phyloP scores from a whole-genome alignment of 192 early-diverging fungal species.

The Dispira simplex region DNA sequence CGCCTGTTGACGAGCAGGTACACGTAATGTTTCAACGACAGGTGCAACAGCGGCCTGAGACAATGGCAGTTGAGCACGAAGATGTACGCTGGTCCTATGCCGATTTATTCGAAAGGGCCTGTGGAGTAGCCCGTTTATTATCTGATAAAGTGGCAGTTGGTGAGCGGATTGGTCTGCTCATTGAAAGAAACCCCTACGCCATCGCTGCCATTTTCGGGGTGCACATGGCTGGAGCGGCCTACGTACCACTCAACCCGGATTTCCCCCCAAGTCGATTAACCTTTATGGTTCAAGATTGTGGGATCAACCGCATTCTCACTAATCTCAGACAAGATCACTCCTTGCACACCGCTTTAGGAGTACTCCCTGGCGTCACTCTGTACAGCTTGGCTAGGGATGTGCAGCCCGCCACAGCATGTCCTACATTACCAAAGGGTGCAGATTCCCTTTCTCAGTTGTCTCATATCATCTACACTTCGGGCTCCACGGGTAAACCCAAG shows the following conservation, averaged over 20 bases:
- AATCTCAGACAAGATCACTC: not conserved
- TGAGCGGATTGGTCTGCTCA: no score
- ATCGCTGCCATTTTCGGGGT: not conserved
- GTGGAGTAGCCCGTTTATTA: not conserved
- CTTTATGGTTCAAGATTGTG: not conserved
- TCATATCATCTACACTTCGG: slow-evolving; percentile 13
- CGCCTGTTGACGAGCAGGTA: not conserved
- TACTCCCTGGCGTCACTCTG: not conserved
- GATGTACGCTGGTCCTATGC: not conserved
- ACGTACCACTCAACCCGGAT: not conserved
- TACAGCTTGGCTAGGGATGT: not conserved
- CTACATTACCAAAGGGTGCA: not conserved
- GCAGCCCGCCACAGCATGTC: not conserved
- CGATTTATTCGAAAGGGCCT: not conserved
- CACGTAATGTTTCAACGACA: not conserved
- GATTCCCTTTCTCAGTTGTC: not conserved
- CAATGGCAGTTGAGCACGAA: not conserved
- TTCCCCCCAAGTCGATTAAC: not conserved
- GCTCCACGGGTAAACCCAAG: slow-evolving; percentile 21
- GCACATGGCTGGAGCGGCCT: not conserved
- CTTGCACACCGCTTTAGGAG: not conserved
- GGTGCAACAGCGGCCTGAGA: not conserved
- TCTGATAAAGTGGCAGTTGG: no score
- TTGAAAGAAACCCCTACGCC: not conserved
- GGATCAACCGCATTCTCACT: not conserved